A percentile compares a stretch with the other conserved stretches of the same genome.
phyloP scores from a whole-genome alignment of 768 basidiomycete genomes.

The Suillus alpinus region DNA sequence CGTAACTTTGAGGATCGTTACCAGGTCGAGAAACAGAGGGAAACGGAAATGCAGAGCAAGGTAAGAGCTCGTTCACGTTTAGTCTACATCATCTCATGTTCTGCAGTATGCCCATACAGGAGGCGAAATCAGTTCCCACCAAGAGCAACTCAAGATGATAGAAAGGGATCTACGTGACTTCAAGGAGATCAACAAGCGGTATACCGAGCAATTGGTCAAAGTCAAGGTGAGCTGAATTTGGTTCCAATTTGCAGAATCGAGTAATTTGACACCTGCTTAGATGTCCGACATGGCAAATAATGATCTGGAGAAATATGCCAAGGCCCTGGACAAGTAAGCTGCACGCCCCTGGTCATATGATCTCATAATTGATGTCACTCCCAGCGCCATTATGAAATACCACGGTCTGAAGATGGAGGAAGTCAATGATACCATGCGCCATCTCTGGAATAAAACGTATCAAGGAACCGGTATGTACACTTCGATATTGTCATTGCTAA shows the following conservation, averaged over 20 bases:
- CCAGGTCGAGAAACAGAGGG: constrained; percentile 64
- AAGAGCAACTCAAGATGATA: constrained; percentile 60
- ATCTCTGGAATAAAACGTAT: constrained; percentile 98
- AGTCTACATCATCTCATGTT: neutral
- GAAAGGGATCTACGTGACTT: constrained; percentile 79
- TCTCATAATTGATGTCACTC: constrained; percentile 15
- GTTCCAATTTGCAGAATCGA: neutral
- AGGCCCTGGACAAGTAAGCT: constrained; percentile 91
- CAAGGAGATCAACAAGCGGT: constrained; percentile 81
- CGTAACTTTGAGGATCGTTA: constrained; percentile 84
- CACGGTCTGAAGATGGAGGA: constrained; percentile 98
- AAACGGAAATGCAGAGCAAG: constrained; percentile 67
- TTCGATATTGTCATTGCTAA: constrained; percentile 8
- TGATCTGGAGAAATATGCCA: constrained; percentile 96
- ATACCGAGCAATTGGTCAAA: constrained; percentile 88
- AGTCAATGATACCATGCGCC: constrained; percentile 96
- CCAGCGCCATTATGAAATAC: constrained; percentile 97
- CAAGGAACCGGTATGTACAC: constrained; percentile 83
- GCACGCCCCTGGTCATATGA: neutral
- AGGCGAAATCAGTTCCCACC: constrained; percentile 78
- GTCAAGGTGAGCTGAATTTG: constrained; percentile 67
- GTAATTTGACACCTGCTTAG: constrained; percentile 36
- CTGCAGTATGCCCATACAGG: constrained; percentile 72
- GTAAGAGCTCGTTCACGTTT: constrained; percentile 36
- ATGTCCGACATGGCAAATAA: constrained; percentile 97